Evolutionary conservation across 2,329 filamentous ascomycete species (phyloP), one percentile per base, ranked within the genome.

Genomic region (Beauveria asiatica): DNA sequence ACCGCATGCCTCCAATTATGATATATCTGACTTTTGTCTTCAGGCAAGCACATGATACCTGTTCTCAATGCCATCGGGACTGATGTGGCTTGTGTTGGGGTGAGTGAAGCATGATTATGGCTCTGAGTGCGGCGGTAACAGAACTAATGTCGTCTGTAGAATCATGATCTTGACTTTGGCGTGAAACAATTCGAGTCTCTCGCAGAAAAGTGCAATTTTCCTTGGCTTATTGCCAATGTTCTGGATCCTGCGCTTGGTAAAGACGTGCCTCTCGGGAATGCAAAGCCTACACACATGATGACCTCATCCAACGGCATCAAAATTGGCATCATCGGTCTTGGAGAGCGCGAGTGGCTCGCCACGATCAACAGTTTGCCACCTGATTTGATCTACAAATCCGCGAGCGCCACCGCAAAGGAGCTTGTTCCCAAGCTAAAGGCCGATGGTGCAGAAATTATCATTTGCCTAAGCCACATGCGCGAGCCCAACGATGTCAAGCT

Each of bases 161-260:
- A 96, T 70, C 92, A 96, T 72, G 92, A 96, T 70, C 84, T 96
- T 58, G 92, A 96, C 75, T 96, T 96, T 73, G 92, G 92, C 13
- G 88, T 95, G 45, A 80, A 82, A 59, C 91, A 96, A 70, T 92
- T 92, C 70, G 79, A 84, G 60, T 80, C 91, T 68, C 78, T 96
- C 53, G 80, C 86, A 5, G 78, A 78, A 39, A 86, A 90, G 70
- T 95, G 91, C 75, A 82, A 81, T 23, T 96, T 96, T 66, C 92
- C 92, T 3, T 96, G 92, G 92, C 82, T 96, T 1, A 80, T 95
- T 17, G 91, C 91, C 65, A 96, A 96, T 71, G 87, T 96, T 9
- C 78, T 94, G 27, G 92, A 97, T 72, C 90, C 89, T 1, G 89
- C 86, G 0, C 78, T 96, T 11, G 92, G 92, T 42, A 82, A 89